Conservation (phyloP, 306 rosid genomes). For the Lithocarpus polystachyus region DNA sequence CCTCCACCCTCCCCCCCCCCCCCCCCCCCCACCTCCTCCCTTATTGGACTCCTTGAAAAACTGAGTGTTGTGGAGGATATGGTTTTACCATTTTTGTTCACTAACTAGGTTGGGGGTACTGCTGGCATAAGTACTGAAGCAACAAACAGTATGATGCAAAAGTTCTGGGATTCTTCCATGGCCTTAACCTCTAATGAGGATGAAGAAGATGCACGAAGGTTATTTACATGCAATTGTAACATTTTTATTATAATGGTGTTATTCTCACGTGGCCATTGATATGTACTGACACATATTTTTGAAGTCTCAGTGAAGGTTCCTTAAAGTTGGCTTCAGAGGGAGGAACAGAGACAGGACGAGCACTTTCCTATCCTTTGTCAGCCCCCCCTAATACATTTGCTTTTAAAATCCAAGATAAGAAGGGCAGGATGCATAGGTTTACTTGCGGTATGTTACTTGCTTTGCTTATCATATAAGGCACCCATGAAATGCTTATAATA, state of each 20-base stretch:
- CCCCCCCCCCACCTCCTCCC: too few relatives aligned
- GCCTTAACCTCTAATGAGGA: slow-evolving; percentile 59
- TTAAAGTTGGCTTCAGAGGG: slow-evolving; percentile 72
- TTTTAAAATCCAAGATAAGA: slow-evolving; percentile 75
- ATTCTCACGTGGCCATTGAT: background rate
- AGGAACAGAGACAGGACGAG: slow-evolving; percentile 65
- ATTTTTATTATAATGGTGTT: background rate
- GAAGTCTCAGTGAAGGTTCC: slow-evolving; percentile 65
- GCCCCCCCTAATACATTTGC: slow-evolving; percentile 46
- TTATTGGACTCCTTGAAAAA: background rate
- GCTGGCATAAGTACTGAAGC: slow-evolving; percentile 61
- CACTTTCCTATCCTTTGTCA: slow-evolving; percentile 32
- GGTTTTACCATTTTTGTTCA: slow-evolving; percentile 16
- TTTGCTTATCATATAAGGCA: slow-evolving; percentile 10
- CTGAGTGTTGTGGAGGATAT: background rate
- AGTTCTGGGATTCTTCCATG: slow-evolving; percentile 98
- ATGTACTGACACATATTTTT: slow-evolving; percentile 24
- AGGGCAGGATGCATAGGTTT: slow-evolving; percentile 82
- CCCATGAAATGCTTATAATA: background rate
- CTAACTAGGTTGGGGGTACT: slow-evolving; percentile 68
- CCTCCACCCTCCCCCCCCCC: too few relatives aligned
- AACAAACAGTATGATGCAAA: slow-evolving; percentile 76
- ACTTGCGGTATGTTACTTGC: slow-evolving; percentile 60
- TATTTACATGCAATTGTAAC: slow-evolving; percentile 19
- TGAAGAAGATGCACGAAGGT: slow-evolving; percentile 81